A percentile compares a stretch with the other conserved stretches of the same genome.
Evolutionary conservation across 441 rosid species (phyloP).

Genomic region (Lepidium campestre): DNA sequence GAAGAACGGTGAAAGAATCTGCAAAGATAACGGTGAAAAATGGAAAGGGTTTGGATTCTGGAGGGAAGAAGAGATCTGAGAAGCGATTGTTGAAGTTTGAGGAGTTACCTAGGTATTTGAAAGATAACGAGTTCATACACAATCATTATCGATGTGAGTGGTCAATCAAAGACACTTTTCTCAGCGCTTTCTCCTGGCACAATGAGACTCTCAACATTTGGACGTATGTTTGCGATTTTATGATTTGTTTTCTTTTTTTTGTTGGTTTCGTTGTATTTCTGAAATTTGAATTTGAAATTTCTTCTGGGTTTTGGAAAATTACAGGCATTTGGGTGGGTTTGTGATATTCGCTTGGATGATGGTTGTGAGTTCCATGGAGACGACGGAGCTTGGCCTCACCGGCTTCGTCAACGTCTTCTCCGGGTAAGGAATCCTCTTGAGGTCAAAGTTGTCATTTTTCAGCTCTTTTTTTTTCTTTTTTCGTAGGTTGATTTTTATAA

Average conservation of each 20-base stretch:
- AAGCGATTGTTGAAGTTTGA: constrained; percentile 56
- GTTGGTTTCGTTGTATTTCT: not conserved
- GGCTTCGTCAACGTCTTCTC: constrained; percentile 36
- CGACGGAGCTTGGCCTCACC: constrained; percentile 46
- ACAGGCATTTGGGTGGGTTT: constrained; percentile 77
- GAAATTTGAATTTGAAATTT: not conserved
- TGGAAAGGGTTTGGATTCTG: constrained; percentile 8
- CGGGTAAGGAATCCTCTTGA: constrained; percentile 28
- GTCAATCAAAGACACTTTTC: constrained; percentile 69
- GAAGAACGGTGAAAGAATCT: constrained; percentile 14
- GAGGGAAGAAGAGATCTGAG: constrained; percentile 25
- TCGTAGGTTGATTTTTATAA: no score
- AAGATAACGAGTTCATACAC: constrained; percentile 84
- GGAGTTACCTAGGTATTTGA: constrained; percentile 73
- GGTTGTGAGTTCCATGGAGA: constrained; percentile 55
- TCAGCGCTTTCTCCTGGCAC: constrained; percentile 78
- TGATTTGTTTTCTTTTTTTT: not conserved
- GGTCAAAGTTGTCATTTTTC: constrained; percentile 25
- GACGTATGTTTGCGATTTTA: constrained; percentile 51
- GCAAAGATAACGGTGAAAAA: constrained; percentile 3
- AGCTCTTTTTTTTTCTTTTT: not conserved
- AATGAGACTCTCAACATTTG: constrained; percentile 93
- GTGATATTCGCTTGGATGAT: constrained; percentile 56
- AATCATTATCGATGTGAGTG: constrained; percentile 87
- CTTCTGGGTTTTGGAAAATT: not conserved